A percentile compares a stretch with the other conserved stretches of the same genome.
These are phyloP conservation scores for Fusarium staphyleae DNA, from an alignment of 2,329 filamentous ascomycete species.

Conservation along the genomic window DNA sequence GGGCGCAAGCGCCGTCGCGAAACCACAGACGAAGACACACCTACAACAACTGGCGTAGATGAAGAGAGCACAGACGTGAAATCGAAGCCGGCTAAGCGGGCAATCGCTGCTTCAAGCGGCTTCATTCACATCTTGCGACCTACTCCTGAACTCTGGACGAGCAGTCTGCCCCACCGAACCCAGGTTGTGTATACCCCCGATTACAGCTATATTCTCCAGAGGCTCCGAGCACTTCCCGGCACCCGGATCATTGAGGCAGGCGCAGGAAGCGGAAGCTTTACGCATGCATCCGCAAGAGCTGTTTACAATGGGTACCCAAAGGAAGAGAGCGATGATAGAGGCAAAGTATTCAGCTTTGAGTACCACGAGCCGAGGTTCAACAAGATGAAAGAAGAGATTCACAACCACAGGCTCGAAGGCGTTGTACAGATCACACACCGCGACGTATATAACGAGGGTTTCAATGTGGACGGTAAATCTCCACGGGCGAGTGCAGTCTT, in stretches of 20 bases:
- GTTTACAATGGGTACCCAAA: conserved; percentile 75
- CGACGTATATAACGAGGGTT: conserved; percentile 80
- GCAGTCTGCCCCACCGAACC: conserved; percentile 79
- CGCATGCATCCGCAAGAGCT: conserved; percentile 77
- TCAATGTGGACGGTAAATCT: conserved; percentile 65
- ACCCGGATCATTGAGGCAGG: conserved; percentile 80
- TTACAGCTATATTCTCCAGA: conserved; percentile 83
- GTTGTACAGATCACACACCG: conserved; percentile 78
- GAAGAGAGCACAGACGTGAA: conserved; percentile 43
- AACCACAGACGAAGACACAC: conserved; percentile 54
- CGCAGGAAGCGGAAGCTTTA: conserved; percentile 83
- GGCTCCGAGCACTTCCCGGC: conserved; percentile 76
- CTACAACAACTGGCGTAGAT: conserved; percentile 45
- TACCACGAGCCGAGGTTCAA: conserved; percentile 76
- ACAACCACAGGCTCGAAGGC: conserved; percentile 68
- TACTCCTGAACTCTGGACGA: conserved; percentile 84
- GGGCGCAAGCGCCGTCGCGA: conserved; percentile 71
- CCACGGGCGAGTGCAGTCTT: conserved; percentile 76
- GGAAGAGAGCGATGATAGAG: conserved; percentile 54
- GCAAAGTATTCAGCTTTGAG: conserved; percentile 83
- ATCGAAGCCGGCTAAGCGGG: conserved; percentile 54
- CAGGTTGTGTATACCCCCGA: conserved; percentile 89
- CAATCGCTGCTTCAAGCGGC: conserved; percentile 65
- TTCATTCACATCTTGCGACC: conserved; percentile 82
- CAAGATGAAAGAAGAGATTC: conserved; percentile 73